Base-by-base conservation (phyloP, 148 eudicot species). In the Oxyria digyna region DNA sequence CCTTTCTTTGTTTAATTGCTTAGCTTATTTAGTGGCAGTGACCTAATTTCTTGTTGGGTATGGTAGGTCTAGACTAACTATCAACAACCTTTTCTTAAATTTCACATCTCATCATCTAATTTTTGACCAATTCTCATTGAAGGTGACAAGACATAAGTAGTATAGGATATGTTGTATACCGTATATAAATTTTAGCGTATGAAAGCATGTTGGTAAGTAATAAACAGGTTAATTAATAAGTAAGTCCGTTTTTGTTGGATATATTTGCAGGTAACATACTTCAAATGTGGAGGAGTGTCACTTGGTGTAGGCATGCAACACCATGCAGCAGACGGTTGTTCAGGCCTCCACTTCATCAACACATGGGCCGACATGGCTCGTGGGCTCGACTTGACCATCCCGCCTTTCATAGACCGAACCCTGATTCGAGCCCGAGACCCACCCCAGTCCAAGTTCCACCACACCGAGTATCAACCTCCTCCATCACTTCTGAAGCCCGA, bases 211-310 rank as follows among this genome's bases (percentile, higher is more conserved):
- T n/a, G n/a, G n/a, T n/a, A n/a, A n/a, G n/a, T n/a, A n/a, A n/a
- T n/a, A n/a, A n/a, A n/a, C n/a, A n/a, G n/a, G n/a, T n/a, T n/a
- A n/a, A n/a, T n/a, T n/a, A n/a, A n/a, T n/a, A 33, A 33, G 5
- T 2, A 33, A 5, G 37, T 33, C 3, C 15, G 17, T 45, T 45
- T 45, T 14, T 15, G 50, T 45, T 6, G 0, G 0, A 12, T 45
- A 3, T n/a, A n/a, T 17, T 45, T 45, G n/a, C 77, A 81, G 48
- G 13, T 81, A 8, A 81, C 84, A 6, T 78, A 73, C 13, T 81
- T 81, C 46, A 63, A 52, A 1, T 81, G 84, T 42, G 84, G 84
- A 3, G 77, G 81, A 18, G 75, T 75, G 0, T 69, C 77, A 11
- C 74, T 78, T 7, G 81, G 84, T 0, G 17, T 78, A 1, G 75